phyloP scores from a whole-genome alignment of 1,139 yeast genomes.

The Arxiozyma slooffiae region DNA sequence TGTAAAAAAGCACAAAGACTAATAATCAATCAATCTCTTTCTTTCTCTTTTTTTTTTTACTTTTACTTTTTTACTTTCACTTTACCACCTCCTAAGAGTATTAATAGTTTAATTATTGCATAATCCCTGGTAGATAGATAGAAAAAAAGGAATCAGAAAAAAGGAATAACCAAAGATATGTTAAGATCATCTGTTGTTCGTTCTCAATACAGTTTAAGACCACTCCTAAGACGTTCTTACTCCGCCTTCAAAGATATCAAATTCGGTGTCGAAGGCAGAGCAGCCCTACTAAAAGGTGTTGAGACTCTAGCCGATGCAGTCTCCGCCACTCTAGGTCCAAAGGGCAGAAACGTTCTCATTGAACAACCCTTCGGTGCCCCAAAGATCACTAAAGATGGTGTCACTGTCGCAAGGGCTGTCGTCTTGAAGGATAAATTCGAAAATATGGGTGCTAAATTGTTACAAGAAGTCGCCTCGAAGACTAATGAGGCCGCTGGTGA shows the following conservation, averaged over 20 bases:
- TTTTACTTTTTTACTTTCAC: too few relatives aligned
- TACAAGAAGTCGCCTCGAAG: slow-evolving; percentile 97
- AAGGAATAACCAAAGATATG: too few relatives aligned
- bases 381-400: slow-evolving; percentile 99
- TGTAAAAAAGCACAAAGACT: too few relatives aligned
- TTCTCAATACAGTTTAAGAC: slow-evolving; percentile 15
- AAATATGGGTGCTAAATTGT: slow-evolving; percentile 84
- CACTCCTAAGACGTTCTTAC: slow-evolving; percentile 25
- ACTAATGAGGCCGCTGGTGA: slow-evolving; percentile 99
- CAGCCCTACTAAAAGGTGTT: slow-evolving; percentile 90
- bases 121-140: background rate
- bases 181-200: slow-evolving; percentile 23
- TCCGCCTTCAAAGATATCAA: slow-evolving; percentile 89
- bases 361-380: slow-evolving; percentile 97
- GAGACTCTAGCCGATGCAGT: slow-evolving; percentile 96
- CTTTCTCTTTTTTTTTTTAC: background rate
- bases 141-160: background rate
- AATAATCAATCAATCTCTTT: too few relatives aligned
- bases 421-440: slow-evolving; percentile 86
- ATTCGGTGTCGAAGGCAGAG: slow-evolving; percentile 98
- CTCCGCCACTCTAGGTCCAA: slow-evolving; percentile 94
- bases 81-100: too few relatives aligned
- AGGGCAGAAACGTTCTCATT: slow-evolving; percentile 94
- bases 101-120: too few relatives aligned
- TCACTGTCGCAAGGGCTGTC: slow-evolving; percentile 89